A percentile compares a stretch with the other conserved stretches of the same genome.
These are phyloP conservation scores for Psilocybe cyanescens DNA, from an alignment of 768 basidiomycete species.

Conservation along the genomic window DNA sequence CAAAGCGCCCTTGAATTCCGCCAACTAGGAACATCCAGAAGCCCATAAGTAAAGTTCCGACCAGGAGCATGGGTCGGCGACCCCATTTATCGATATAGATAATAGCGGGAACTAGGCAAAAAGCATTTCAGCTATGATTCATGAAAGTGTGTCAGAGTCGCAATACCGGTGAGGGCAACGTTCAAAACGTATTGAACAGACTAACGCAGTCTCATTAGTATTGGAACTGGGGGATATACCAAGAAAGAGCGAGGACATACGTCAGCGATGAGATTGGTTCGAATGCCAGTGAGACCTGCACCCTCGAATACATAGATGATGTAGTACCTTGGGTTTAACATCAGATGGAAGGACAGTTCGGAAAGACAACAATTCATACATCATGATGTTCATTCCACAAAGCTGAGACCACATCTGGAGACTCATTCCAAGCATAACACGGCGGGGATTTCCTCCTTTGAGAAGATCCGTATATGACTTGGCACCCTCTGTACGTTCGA, in stretches of 20 bases:
- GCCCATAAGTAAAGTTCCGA: constrained; percentile 69
- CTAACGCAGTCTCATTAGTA: constrained; percentile 33
- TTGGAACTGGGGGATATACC: neutral
- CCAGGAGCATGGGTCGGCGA: constrained; percentile 74
- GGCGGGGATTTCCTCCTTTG: constrained; percentile 67
- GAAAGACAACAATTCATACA: constrained; percentile 40
- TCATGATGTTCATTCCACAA: constrained; percentile 83
- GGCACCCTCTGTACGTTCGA: constrained; percentile 71
- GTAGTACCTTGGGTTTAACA: constrained; percentile 47
- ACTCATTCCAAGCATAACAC: constrained; percentile 70
- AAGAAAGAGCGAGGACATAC: constrained; percentile 27
- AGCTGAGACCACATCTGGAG: constrained; percentile 85
- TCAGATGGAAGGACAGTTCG: neutral
- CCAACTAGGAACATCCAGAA: constrained; percentile 81
- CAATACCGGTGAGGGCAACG: constrained; percentile 41
- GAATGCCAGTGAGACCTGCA: constrained; percentile 74
- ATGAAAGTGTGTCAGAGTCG: constrained; percentile 18
- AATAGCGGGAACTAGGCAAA: constrained; percentile 49
- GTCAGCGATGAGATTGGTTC: constrained; percentile 74
- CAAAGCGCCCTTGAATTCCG: constrained; percentile 70
- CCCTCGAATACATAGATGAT: constrained; percentile 76
- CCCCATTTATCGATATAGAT: constrained; percentile 81
- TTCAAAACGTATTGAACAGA: constrained; percentile 69
- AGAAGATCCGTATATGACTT: constrained; percentile 72
- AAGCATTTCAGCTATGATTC: constrained; percentile 17